Evolutionary conservation across 768 basidiomycete species (phyloP), one percentile per base, ranked within the genome.

Genomic region (Sporobolomyces phaffii): DNA sequence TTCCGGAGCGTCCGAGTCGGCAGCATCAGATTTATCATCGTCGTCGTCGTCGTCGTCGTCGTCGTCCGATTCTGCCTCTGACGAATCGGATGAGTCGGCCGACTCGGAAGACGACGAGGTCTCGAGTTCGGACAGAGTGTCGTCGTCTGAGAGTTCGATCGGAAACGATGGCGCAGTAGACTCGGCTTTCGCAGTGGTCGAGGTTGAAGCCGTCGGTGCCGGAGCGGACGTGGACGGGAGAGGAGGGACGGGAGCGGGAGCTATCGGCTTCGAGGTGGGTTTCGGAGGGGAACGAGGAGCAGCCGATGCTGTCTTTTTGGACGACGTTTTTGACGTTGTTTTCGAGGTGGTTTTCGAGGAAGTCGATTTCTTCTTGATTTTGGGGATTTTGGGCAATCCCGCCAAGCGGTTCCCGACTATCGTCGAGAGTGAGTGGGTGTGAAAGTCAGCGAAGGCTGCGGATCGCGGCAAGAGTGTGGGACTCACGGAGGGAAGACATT

Each of bases 381-480:
- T 67, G 2, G 36, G 47, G 47, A 67, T 67, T 29, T 60, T 60
- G 0, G 60, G 57, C 3, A 67, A 45, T 11, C 60, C 65, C 2
- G 65, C 52, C 14, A 67, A 45, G 24, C 65, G 65, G 28, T 62
- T 62, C 28, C 17, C 49, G 47, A 49, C 49, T 51, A 24, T 26
- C n/a, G 1, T 28, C 48, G 22, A 33, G 33, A 26, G n/a, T n/a
- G n/a, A n/a, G n/a, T n/a, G n/a, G n/a, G n/a, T n/a, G n/a, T n/a
- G n/a, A 38, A 22, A 29, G 17, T 5, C 3, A 28, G 43, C 48
- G 43, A 49, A 38, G 9, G 8, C 22, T 7, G 44, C 7, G 11
- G n/a, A 11, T 10, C 22, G 20, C 10, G 38, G 44, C 44, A 22
- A 45, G n/a, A 45, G 8, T 41, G 40, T 10, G 10, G 44, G 18